Base-by-base conservation (phyloP, 2,329 filamentous ascomycete species). In the Aspergillus quadricinctus region DNA sequence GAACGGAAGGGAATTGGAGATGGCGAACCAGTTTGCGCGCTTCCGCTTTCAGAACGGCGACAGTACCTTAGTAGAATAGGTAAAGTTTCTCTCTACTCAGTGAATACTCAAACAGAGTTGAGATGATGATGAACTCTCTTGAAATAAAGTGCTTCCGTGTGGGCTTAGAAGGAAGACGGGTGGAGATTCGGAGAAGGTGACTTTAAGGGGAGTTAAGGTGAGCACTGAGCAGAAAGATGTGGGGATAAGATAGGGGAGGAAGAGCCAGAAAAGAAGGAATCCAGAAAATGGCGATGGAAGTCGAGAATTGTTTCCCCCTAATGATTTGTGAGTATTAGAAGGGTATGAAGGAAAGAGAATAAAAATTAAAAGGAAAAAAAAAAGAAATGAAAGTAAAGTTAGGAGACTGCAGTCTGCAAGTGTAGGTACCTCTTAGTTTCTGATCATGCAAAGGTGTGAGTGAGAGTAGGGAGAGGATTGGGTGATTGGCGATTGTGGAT, bases 311-410 rank as follows among this genome's bases (percentile, higher is more conserved):
- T 37, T 37, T 11, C 29, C 31, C 31, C 31, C 14, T 17, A 6
- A 5, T 37, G 5, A 37, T 17, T 37, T 37, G 31, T 37, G 6
- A 37, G 14, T 6, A n/a, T 37, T 37, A 17, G 14, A 7, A 37
- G 17, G 31, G 31, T 37, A 17, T 19, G 23, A 19, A 50, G 50
- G 50, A 54, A 52, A 55, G 35, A 52, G 52, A 53, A 53, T 41
- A 28, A 28, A 28, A 28, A 9, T 9, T 3, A 35, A 14, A 37
- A 3, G 17, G 17, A 17, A 6, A 14, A 37, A 21, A 31, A 57
- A 49, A 29, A 41, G 11, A 48, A 53, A 49, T 19, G 48, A 55
- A 29, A 19, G 29, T 23, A 23, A 23, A 23, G 23, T 23, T 23
- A 23, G 23, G 2, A 23, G 23, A 23, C 23, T 23, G 23, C 19